These are phyloP conservation scores for Petasospora fabianii DNA, from an alignment of 1,139 yeast species.

Conservation along the genomic window DNA sequence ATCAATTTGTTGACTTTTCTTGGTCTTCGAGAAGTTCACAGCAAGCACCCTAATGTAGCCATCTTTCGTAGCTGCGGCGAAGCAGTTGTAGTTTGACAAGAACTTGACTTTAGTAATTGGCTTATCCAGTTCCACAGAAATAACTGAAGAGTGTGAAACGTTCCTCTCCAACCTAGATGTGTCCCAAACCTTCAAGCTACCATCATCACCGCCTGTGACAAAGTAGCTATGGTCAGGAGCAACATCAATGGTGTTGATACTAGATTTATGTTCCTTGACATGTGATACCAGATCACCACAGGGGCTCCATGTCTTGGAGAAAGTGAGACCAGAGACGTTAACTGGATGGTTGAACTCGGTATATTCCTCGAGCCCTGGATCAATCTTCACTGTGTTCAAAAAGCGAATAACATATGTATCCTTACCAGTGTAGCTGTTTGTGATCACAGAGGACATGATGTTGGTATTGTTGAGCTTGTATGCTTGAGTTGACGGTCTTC, in stretches of 20 bases:
- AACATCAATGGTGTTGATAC: constrained; percentile 53
- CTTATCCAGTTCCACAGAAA: constrained; percentile 45
- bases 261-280: constrained; percentile 48
- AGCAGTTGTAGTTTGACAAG: constrained; percentile 57
- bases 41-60: constrained; percentile 59
- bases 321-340: constrained; percentile 17
- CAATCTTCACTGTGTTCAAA: constrained; percentile 49
- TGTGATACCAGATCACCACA: constrained; percentile 58
- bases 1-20: constrained; percentile 29
- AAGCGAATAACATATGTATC: constrained; percentile 61
- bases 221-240: constrained; percentile 65
- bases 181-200: constrained; percentile 78
- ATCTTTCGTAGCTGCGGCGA: constrained; percentile 65
- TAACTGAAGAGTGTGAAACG: constrained; percentile 55
- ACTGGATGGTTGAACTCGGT: constrained; percentile 60
- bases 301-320: constrained; percentile 31
- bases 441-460: constrained; percentile 23
- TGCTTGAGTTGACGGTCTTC: constrained; percentile 15
- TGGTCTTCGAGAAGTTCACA: constrained; percentile 44
- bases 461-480: constrained; percentile 12
- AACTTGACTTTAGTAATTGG: constrained; percentile 48
- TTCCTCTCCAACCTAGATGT: constrained; percentile 59
- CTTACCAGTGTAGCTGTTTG: constrained; percentile 61
- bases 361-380: constrained; percentile 56
- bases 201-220: constrained; percentile 74